phyloP scores from a whole-genome alignment of 2,329 filamentous ascomycete genomes.

The Aspergillus piperis region DNA sequence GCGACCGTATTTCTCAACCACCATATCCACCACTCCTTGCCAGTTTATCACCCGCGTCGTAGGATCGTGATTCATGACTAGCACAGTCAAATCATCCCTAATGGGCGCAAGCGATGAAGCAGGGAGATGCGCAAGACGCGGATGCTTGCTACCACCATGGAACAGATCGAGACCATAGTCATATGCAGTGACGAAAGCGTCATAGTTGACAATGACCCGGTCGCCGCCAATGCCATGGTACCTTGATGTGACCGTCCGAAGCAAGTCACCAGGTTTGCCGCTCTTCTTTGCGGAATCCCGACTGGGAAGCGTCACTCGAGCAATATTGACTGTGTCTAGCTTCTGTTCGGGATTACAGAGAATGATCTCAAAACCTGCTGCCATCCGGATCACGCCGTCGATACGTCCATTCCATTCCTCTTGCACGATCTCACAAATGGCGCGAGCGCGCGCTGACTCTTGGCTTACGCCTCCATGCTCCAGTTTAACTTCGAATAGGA shows the following conservation, averaged over 20 bases:
- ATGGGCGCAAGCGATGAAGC: not conserved
- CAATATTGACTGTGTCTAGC: not conserved
- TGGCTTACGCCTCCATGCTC: not conserved
- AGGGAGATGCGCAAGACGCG: not conserved
- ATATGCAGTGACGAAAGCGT: not conserved
- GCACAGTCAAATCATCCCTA: not conserved
- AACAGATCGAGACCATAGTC: not conserved
- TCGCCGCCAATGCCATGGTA: not conserved
- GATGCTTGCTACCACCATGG: not conserved
- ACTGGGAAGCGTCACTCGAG: not conserved
- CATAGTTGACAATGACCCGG: not conserved
- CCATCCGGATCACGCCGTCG: not conserved
- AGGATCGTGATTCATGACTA: not conserved
- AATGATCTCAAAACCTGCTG: not conserved
- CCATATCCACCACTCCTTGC: not conserved
- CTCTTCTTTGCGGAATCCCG: not conserved
- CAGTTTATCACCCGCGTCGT: not conserved
- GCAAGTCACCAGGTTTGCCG: not conserved
- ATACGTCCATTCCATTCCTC: slow-evolving; percentile 4
- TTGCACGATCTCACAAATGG: not conserved
- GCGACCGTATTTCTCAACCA: not conserved
- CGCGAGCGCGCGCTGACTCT: not conserved
- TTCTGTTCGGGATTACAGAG: not conserved
- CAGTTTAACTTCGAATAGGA: not conserved
- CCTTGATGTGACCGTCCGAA: not conserved